Evolutionary conservation across 208 protist species (phyloP).

Genomic region (Zelonia costaricensis): DNA sequence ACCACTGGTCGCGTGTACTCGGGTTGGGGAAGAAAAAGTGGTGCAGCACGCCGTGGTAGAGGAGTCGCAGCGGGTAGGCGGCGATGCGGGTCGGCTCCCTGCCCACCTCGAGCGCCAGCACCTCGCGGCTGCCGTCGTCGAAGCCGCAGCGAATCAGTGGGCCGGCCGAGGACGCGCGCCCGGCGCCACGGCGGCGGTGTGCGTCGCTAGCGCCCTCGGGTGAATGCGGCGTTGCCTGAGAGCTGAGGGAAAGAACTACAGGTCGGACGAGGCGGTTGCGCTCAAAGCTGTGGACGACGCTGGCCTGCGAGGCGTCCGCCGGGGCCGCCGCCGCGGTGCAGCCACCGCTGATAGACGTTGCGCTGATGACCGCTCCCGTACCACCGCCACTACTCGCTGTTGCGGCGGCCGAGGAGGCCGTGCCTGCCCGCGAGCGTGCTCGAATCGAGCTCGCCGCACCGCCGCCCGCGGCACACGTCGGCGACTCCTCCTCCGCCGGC

Average conservation of each 20-base stretch:
- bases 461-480: background rate
- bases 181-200: background rate
- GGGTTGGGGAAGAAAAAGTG: constrained; percentile 73
- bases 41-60: constrained; percentile 47
- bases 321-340: too few relatives aligned
- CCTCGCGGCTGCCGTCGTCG: constrained; percentile 8
- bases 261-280: constrained; percentile 26
- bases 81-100: constrained; percentile 26
- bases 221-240: background rate
- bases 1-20: constrained; percentile 44
- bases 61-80: constrained; percentile 56
- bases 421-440: too few relatives aligned
- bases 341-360: too few relatives aligned
- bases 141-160: constrained; percentile 5
- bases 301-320: constrained; percentile 1
- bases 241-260: constrained; percentile 21
- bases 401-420: background rate
- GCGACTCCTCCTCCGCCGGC: constrained; percentile 4
- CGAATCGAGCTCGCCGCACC: background rate
- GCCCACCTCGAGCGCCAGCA: constrained; percentile 13
- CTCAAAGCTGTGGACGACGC: constrained; percentile 20
- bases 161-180: background rate
- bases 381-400: background rate
- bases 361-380: too few relatives aligned
- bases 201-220: background rate